Evolutionary conservation across 1,139 yeast species (phyloP), one percentile per base, ranked within the genome.

Genomic region (Sugiyamaella novakii): DNA sequence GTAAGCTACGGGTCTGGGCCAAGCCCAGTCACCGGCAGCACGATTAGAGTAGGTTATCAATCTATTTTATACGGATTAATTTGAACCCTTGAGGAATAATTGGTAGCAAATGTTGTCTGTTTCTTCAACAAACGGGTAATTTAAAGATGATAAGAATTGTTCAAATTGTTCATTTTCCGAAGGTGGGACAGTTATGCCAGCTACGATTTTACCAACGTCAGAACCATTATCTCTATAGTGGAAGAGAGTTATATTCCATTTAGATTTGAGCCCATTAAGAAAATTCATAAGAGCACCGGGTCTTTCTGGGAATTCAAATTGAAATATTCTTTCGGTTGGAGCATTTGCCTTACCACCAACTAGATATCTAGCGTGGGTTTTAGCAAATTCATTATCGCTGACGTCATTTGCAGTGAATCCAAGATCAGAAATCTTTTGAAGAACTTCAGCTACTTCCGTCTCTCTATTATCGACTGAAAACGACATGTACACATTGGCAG

Each of bases 191-290:
- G 83, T 83, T 53, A 94, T 78, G 27, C 96, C 99, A 47, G 95
- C 92, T 57, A 92, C 75, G 0, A 92, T 87, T 67, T 88, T 88
- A 38, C 95, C 98, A 43, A 92, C 79, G 66, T 92, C 98, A 49
- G 92, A 85, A 27, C 99, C 99, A 60, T 89, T 95, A 70, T 92
- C 91, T 75, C 99, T 82, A 70, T 92, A 92, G 68, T 92, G 96
- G 81, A 92, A 92, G 60, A 92, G 73, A 2, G 97, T 85, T 53
- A 94, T 81, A 65, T 91, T 92, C 98, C 98, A 92, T 51, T 83
- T 81, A 30, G 78, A 76, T 62, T 84, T 80, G 63, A 92, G 71
- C 14, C 84, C 78, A 40, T 77, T 78, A 61, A 92, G 76, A 70
- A 92, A 92, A 52, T 79, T 84, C 46, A 84, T 80, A 61, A 92